phyloP scores from a whole-genome alignment of 2,329 filamentous ascomycete genomes.

The Cladophialophora immunda region DNA sequence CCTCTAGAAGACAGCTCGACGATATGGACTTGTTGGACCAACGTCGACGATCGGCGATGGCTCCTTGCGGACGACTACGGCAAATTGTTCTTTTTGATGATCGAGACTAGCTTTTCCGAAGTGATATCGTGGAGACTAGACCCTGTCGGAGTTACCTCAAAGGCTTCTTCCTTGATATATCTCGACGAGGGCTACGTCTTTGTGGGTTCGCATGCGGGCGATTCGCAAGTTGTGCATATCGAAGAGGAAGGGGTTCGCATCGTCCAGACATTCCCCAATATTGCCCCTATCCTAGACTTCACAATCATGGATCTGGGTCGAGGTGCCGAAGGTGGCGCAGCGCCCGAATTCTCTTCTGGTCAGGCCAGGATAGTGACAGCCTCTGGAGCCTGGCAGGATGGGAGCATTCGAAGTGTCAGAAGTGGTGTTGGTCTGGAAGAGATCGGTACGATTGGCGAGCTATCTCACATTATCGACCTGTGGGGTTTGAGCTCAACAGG shows the following conservation, averaged over 20 bases:
- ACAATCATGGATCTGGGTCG: conserved; percentile 96
- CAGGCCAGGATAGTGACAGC: conserved; percentile 93
- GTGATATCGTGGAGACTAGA: conserved; percentile 78
- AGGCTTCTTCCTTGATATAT: conserved; percentile 81
- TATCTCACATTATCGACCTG: conserved; percentile 76
- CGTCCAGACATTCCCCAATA: conserved; percentile 80
- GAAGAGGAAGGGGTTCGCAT: conserved; percentile 69
- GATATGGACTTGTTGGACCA: conserved; percentile 91
- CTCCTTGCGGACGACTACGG: conserved; percentile 94
- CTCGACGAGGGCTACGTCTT: conserved; percentile 78
- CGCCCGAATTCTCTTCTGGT: conserved; percentile 92
- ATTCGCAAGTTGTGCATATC: conserved; percentile 82
- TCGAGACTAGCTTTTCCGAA: conserved; percentile 69
- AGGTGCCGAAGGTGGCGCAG: conserved; percentile 77
- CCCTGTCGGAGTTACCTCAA: conserved; percentile 72
- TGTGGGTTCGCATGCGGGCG: conserved; percentile 89
- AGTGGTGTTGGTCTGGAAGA: conserved; percentile 95
- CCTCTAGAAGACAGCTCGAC: conserved; percentile 73
- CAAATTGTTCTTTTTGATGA: conserved; percentile 81
- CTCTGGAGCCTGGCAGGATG: conserved; percentile 88
- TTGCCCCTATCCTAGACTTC: conserved; percentile 92
- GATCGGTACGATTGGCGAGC: conserved; percentile 79
- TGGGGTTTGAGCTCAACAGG: conserved; percentile 71
- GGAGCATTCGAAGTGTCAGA: conserved; percentile 85
- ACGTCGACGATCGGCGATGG: conserved; percentile 81